phyloP scores from a whole-genome alignment of 116 monocot species.

The Papilionanthe hybrid region DNA sequence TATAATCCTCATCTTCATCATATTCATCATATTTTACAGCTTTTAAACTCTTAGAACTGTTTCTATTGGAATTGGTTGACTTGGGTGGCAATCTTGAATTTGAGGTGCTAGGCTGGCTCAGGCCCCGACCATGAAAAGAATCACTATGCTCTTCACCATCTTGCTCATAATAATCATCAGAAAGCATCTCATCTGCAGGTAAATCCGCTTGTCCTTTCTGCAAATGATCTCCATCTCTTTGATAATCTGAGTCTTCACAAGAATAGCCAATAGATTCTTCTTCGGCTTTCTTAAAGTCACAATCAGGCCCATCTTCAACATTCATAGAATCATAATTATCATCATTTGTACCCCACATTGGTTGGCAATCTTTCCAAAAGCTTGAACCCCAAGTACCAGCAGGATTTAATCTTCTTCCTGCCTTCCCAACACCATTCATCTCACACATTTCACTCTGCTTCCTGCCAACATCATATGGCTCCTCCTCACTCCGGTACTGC shows the following conservation, averaged over 20 bases:
- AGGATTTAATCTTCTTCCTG: conserved; percentile 36
- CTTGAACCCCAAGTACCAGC: conserved; percentile 79
- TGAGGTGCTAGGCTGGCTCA: conserved; percentile 40
- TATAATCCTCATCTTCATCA: conserved; percentile 70
- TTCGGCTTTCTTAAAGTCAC: conserved; percentile 30
- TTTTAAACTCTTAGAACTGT: conserved; percentile 32
- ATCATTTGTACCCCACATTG: conserved; percentile 37
- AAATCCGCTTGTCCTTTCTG: conserved; percentile 59
- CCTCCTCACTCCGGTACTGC: conserved; percentile 42
- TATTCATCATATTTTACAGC: conserved; percentile 41
- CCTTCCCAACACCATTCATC: conserved; percentile 30
- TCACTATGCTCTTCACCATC: conserved; percentile 90
- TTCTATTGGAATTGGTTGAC: conserved; percentile 29
- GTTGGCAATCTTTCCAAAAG: conserved; percentile 88
- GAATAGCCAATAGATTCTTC: conserved; percentile 29
- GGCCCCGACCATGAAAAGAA: conserved; percentile 46
- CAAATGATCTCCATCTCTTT: conserved; percentile 28
- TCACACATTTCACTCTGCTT: conserved; percentile 31
- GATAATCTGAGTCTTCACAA: conserved; percentile 36
- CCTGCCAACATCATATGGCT: conserved; percentile 31
- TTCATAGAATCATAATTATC: conserved; percentile 18
- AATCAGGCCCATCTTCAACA: conserved; percentile 25
- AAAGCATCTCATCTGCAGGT: conserved; percentile 89
- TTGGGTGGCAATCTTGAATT: conserved; percentile 41
- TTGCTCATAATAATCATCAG: conserved; percentile 98